Evolutionary conservation across 139 green algal species (phyloP), one percentile per base, ranked within the genome.

Genomic region (Tetradesmus lagerheimii): DNA sequence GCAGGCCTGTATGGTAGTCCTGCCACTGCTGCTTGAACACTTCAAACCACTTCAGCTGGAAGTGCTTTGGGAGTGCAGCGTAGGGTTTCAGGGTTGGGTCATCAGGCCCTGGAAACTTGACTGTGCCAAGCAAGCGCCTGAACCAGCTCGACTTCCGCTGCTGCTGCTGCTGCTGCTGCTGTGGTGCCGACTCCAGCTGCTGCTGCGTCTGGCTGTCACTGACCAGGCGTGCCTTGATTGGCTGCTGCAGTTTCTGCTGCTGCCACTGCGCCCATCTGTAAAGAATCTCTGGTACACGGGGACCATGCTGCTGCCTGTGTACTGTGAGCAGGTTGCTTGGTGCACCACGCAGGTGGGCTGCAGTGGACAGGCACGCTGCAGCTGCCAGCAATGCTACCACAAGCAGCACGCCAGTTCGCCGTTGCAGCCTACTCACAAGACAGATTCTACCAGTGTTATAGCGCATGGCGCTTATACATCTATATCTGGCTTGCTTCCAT

Each of bases 11-110:
- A 23, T 62, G 57, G 15, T 50, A 43, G 9, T 67, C 47, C 57
- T 47, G 35, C 83, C 83, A 79, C 34, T 88, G 83, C 83, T 53
- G 53, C 4, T 37, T 41, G 29, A 85, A 85, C 45, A 67, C 79
- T 8, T 67, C 27, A 5, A 38, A 66, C 79, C 79, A 85, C 29
- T 64, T 85, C 79, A 66, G 29, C 23, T 66, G 27, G 25, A 85
- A 85, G 23, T 25, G 18, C 27, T 37, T 43, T 43, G 79, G 39
- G 9, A 85, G 43, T 4, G n/a, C 37, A 20, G 75, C 11, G 75
- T 43, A 35, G 27, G 66, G 66, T 15, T 77, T 77, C 27, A 77
- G 12, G 29, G 66, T 77, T 39, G 29, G 29, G 27, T 77, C 66
- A 15, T 77, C 27, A 14, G 66, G 66, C 66, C 66, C 66, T 16